Evolutionary conservation across 2,329 filamentous ascomycete species (phyloP).

Genomic region (Alternaria brassicicola): DNA sequence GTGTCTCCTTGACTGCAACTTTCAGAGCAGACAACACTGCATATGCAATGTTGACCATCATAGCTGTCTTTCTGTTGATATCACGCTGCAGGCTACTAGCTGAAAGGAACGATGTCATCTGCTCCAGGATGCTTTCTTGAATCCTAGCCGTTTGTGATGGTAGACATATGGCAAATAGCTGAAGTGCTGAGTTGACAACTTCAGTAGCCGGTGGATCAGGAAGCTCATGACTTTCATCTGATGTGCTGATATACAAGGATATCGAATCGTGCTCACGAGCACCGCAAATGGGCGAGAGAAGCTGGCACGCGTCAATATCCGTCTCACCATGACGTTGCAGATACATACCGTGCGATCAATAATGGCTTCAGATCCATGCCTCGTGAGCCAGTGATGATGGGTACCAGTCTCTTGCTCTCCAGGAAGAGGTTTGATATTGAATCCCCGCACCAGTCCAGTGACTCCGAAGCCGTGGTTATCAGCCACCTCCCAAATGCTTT

Average conservation of each 20-base stretch:
- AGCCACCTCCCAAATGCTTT: slow-evolving; percentile 91
- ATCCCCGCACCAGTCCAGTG: slow-evolving; percentile 80
- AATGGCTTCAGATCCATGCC: slow-evolving; percentile 66
- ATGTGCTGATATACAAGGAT: slow-evolving; percentile 70
- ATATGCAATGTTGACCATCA: slow-evolving; percentile 86
- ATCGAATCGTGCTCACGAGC: slow-evolving; percentile 90
- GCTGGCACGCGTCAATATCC: slow-evolving; percentile 39
- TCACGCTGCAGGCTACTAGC: slow-evolving; percentile 82
- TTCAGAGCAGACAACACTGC: slow-evolving; percentile 81
- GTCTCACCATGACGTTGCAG: not conserved
- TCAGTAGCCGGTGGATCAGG: slow-evolving; percentile 88
- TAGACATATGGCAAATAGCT: slow-evolving; percentile 88
- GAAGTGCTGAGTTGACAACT: slow-evolving; percentile 91
- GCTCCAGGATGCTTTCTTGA: slow-evolving; percentile 94
- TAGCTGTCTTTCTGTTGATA: slow-evolving; percentile 84
- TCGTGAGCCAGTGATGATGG: slow-evolving; percentile 58
- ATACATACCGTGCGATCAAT: slow-evolving; percentile 62
- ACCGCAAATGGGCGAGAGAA: slow-evolving; percentile 70
- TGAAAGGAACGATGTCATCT: slow-evolving; percentile 87
- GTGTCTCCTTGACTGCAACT: slow-evolving; percentile 81
- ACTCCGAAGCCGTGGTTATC: slow-evolving; percentile 96
- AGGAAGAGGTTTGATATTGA: slow-evolving; percentile 71
- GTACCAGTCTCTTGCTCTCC: slow-evolving; percentile 59
- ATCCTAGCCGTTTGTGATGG: slow-evolving; percentile 88
- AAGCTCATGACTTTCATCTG: slow-evolving; percentile 55